Conservation (phyloP, 352 stramenopile species). For the Phytopythium litorale region DNA sequence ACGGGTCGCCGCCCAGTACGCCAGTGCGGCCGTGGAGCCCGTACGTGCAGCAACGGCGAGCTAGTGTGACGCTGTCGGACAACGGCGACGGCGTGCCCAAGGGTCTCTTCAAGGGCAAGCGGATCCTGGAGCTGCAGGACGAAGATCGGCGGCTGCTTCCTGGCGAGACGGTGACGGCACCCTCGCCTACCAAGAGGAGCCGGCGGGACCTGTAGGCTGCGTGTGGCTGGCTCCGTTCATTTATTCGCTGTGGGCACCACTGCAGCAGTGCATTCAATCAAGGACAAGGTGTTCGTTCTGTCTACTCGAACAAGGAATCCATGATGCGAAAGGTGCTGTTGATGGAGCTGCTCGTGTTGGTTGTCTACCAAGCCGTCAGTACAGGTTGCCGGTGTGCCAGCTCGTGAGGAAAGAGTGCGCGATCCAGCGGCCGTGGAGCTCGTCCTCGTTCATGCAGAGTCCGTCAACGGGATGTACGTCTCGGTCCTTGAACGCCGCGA, state of each 20-base stretch:
- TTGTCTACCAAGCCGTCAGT: not conserved
- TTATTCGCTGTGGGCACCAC: not conserved
- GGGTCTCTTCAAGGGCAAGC: constrained; percentile 57
- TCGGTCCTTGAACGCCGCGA: not conserved
- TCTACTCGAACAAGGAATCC: not conserved
- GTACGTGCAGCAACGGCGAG: not conserved
- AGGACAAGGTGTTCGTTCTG: not conserved
- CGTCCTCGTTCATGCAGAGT: constrained; percentile 6
- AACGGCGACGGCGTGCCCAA: constrained; percentile 26
- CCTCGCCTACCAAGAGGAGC: constrained; percentile 55
- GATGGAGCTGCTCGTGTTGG: not conserved
- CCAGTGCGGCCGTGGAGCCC: constrained; percentile 4
- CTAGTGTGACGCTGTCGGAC: constrained; percentile 9
- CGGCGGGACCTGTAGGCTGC: constrained; percentile 21
- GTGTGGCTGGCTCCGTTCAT: not conserved
- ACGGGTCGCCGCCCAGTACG: not conserved
- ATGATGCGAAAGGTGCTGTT: not conserved
- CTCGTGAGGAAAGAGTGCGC: not conserved
- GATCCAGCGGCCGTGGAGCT: constrained; percentile 4
- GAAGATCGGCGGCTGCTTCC: constrained; percentile 65
- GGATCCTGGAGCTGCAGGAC: constrained; percentile 72
- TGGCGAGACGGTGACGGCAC: constrained; percentile 34
- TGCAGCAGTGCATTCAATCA: not conserved
- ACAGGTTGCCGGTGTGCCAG: not conserved
- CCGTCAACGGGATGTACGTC: not conserved